Conservation (phyloP, 2,329 filamentous ascomycete species). For the Arthrinium puccinioides region DNA sequence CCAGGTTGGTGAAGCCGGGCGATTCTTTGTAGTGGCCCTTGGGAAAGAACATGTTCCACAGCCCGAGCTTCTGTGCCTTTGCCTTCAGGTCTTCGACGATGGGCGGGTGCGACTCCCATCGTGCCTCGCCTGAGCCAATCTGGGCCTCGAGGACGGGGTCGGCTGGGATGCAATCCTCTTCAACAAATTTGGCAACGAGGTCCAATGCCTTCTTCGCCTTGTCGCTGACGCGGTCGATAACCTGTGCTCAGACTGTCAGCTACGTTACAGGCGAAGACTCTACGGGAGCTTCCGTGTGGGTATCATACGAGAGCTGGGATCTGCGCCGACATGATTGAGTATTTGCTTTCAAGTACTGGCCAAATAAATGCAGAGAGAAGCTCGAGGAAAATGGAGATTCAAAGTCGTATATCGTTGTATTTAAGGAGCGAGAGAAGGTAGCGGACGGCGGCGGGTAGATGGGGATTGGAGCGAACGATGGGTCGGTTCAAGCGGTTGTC, state of each 20-base stretch:
- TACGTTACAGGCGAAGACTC: too few relatives aligned
- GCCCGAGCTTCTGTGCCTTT: conserved; percentile 72
- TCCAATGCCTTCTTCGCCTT: conserved; percentile 79
- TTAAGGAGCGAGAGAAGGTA: too few relatives aligned
- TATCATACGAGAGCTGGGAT: conserved; percentile 23
- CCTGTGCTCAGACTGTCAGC: too few relatives aligned
- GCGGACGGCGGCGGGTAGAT: too few relatives aligned
- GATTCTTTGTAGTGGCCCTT: conserved; percentile 94
- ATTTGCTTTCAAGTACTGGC: too few relatives aligned
- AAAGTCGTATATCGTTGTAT: too few relatives aligned
- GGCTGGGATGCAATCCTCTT: conserved; percentile 87
- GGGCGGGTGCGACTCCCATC: conserved; percentile 74
- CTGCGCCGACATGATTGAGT: conserved; percentile 20
- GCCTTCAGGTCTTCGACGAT: conserved; percentile 86
- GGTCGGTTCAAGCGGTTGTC: neutral
- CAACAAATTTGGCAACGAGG: conserved; percentile 88
- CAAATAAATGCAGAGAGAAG: too few relatives aligned
- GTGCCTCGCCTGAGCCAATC: conserved; percentile 64
- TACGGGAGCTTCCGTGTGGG: conserved; percentile 8
- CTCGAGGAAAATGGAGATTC: too few relatives aligned
- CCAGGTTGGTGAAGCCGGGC: conserved; percentile 88
- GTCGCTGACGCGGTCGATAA: conserved; percentile 64
- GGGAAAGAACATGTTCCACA: conserved; percentile 98
- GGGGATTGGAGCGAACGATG: too few relatives aligned
- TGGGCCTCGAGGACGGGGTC: conserved; percentile 76